Conservation (phyloP, 108 stramenopile species). For the Cyclotella kingstonii region DNA sequence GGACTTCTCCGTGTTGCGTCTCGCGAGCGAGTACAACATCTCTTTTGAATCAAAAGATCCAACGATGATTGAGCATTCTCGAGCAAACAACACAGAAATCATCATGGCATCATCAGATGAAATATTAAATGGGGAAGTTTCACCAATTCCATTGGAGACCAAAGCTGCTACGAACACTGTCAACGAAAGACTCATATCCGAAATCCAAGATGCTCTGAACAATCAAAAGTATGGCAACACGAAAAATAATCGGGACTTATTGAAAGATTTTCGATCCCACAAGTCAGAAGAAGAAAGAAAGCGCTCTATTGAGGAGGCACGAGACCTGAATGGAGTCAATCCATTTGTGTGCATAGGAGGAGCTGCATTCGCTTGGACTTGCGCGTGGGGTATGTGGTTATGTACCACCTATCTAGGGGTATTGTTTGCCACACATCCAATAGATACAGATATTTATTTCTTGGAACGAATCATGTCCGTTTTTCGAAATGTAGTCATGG, state of each 20-base stretch:
- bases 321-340: slow-evolving; percentile 84
- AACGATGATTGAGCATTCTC: too few species aligned
- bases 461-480: slow-evolving; percentile 53
- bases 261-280: slow-evolving; percentile 50
- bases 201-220: slow-evolving; percentile 56
- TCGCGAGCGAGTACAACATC: too few species aligned
- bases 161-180: slow-evolving; percentile 65
- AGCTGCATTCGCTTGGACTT: slow-evolving; percentile 61
- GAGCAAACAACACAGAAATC: too few species aligned
- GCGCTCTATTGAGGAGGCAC: slow-evolving; percentile 59
- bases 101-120: too few species aligned
- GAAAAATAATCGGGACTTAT: slow-evolving; percentile 26
- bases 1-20: too few species aligned
- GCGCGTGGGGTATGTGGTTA: slow-evolving; percentile 62
- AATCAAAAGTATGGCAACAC: slow-evolving; percentile 54
- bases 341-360: slow-evolving; percentile 66
- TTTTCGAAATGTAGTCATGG: slow-evolving; percentile 77
- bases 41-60: too few species aligned
- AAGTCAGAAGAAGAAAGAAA: slow-evolving; percentile 69
- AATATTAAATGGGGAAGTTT: too few species aligned
- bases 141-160: too few species aligned
- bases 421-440: slow-evolving; percentile 62
- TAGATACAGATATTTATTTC: slow-evolving; percentile 66
- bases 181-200: slow-evolving; percentile 77
- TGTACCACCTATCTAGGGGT: slow-evolving; percentile 53